These are phyloP conservation scores for Nelumbo lutea DNA, from an alignment of 164 flowering plant species.

Conservation along the genomic window DNA sequence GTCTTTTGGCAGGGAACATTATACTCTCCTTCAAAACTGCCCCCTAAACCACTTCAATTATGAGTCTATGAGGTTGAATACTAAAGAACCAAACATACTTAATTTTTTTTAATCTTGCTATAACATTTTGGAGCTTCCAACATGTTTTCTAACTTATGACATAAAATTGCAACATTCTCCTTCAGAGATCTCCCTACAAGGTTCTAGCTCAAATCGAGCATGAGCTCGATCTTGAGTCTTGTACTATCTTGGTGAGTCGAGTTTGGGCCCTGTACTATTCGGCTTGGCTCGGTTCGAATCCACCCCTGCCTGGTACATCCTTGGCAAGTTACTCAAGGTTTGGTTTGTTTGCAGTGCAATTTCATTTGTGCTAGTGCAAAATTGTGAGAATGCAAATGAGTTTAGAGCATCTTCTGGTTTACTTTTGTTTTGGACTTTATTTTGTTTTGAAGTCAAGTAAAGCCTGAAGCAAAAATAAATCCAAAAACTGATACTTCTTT, in stretches of 20 bases:
- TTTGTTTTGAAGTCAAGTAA: no score
- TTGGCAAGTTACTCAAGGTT: slow-evolving; percentile 31
- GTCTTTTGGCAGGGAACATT: slow-evolving; percentile 55
- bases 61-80: slow-evolving; percentile 94
- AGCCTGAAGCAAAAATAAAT: no score
- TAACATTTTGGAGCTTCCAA: neutral
- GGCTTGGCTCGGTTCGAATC: no score
- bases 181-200: slow-evolving; percentile 79
- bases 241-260: no score
- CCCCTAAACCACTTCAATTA: slow-evolving; percentile 79
- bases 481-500: neutral
- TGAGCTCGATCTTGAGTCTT: no score
- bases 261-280: no score
- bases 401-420: no score
- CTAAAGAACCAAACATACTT: neutral
- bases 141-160: neutral
- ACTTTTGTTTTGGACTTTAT: no score
- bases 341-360: no score
- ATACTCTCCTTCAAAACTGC: slow-evolving; percentile 69
- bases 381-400: no score
- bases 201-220: no score
- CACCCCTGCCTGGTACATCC: slow-evolving; percentile 31
- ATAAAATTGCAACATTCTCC: slow-evolving; percentile 1
- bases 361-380: no score
- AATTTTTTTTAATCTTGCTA: neutral